These are phyloP conservation scores for Isabelozyma pseudorhagii DNA, from an alignment of 805 yeast species.

Conservation along the genomic window DNA sequence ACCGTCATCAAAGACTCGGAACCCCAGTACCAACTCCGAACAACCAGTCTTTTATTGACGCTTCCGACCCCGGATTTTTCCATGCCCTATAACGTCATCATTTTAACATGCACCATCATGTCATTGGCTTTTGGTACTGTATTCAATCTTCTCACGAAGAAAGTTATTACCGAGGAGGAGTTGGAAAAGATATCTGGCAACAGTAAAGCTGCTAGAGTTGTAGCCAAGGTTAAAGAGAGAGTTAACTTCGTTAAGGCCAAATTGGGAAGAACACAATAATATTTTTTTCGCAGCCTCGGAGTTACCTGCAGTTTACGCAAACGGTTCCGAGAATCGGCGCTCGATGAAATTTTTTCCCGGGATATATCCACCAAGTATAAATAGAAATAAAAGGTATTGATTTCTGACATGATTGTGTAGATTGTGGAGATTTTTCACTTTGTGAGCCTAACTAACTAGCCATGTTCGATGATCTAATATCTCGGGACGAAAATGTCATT, in stretches of 20 bases:
- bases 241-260: background rate
- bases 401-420: background rate
- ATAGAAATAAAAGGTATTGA: background rate
- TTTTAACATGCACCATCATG: constrained; percentile 89
- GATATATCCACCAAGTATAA: background rate
- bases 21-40: constrained; percentile 54
- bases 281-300: constrained; percentile 3
- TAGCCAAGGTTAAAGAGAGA: background rate
- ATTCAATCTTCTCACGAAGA: constrained; percentile 72
- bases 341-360: background rate
- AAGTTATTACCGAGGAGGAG: constrained; percentile 73
- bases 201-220: constrained; percentile 10
- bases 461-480: constrained; percentile 14
- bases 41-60: constrained; percentile 81
- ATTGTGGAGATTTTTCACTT: background rate
- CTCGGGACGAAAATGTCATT: constrained; percentile 12
- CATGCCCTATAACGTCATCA: constrained; percentile 97
- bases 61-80: constrained; percentile 97
- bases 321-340: constrained; percentile 5
- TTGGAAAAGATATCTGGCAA: constrained; percentile 17
- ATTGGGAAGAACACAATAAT: background rate
- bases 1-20: constrained; percentile 42
- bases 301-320: constrained; percentile 1
- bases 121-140: constrained; percentile 87
- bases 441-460: background rate